phyloP scores from a whole-genome alignment of 768 basidiomycete species.

The Kwoniella newhampshirensis region DNA sequence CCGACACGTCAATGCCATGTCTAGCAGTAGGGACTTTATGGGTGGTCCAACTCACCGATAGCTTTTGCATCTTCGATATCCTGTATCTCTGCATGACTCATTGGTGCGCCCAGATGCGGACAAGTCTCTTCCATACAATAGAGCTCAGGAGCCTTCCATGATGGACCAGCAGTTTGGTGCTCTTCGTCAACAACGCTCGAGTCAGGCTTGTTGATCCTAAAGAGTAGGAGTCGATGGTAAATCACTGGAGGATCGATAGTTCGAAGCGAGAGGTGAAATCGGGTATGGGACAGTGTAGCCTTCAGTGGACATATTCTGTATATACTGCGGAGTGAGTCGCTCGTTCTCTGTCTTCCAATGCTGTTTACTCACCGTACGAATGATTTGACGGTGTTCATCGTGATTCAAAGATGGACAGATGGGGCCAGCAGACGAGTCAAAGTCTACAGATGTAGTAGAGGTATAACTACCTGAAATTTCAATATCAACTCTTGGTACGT shows the following conservation, averaged over 20 bases:
- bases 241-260: constrained; percentile 24
- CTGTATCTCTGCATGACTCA: constrained; percentile 63
- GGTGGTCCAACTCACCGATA: constrained; percentile 32
- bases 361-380: constrained; percentile 18
- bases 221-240: constrained; percentile 39
- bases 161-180: constrained; percentile 3
- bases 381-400: constrained; percentile 7
- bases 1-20: too few relatives aligned
- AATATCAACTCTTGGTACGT: too few relatives aligned
- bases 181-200: background rate
- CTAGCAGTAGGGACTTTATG: too few relatives aligned
- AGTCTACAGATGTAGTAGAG: too few relatives aligned
- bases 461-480: too few relatives aligned
- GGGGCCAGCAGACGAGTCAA: too few relatives aligned
- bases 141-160: constrained; percentile 55
- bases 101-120: constrained; percentile 76
- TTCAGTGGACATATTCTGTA: constrained; percentile 24
- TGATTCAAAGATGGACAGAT: background rate
- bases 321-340: background rate
- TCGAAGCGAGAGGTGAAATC: constrained; percentile 36
- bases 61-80: constrained; percentile 42
- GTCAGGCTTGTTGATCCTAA: constrained; percentile 31
- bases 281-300: constrained; percentile 28
- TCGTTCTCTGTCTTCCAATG: background rate
- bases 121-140: constrained; percentile 80